Base-by-base conservation (phyloP, 305 asterid species). In the Petunia hybrid region DNA sequence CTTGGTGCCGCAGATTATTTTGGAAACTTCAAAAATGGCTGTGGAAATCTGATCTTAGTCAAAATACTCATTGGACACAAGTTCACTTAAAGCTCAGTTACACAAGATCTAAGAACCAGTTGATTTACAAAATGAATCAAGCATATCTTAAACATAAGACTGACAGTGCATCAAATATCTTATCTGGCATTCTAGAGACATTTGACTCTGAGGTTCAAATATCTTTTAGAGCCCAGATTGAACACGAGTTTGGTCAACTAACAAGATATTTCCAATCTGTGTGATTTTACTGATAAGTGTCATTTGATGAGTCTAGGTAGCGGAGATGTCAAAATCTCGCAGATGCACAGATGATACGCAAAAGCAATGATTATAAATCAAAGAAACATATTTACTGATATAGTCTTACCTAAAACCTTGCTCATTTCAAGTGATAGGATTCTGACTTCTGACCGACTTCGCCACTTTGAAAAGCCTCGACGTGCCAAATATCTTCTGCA, bases 181-280 rank as follows among this genome's bases (percentile, higher is more conserved):
- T 74, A 13, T 74, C 64, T 74, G 79, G 48, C 13, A 53, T 61
- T 74, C 64, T 74, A 53, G 45, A 73, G 64, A 7, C 48, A 74
- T 74, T 43, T 35, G 46, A 74, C 36, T 71, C 38, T 46, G 13
- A 74, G 79, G 7, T 2, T 74, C 45, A 53, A 73, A 46, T 6
- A 53, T 6, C 64, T 51, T 36, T 36, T 14, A 13, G 64, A 36
- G 78, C 6, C 78, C 55, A 53, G 64, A 13, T 36, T 53, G 78
- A 51, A 13, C 64, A 36, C 6, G 78, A 13, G 53, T 36, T 9
- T 1, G 14, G 46, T 36, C 46, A 13, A 73, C 78, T 6, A 36
- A 14, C 78, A 74, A 53, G 64, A 6, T 14, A 36, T 74, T 5
- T 74, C 48, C 48, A 38, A 13, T 74, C 51, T 53, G 78, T 53